These are phyloP conservation scores for Ilyonectria robusta DNA, from an alignment of 2,329 filamentous ascomycete genomes.

Conservation along the genomic window DNA sequence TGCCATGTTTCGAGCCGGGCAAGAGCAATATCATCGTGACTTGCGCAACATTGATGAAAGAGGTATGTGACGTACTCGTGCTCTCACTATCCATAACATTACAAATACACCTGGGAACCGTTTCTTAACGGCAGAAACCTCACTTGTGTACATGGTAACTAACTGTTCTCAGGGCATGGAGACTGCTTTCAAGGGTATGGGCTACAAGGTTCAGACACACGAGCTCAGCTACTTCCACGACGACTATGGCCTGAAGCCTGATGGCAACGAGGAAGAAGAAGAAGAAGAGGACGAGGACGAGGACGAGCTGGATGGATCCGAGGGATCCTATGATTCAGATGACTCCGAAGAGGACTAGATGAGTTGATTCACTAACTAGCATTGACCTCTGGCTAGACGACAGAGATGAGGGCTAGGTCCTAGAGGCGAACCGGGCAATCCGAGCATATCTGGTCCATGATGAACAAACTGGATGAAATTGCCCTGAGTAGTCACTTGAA, in stretches of 20 bases:
- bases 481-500: slow-evolving; percentile 22
- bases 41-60: slow-evolving; percentile 86
- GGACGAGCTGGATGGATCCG: slow-evolving; percentile 51
- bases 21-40: slow-evolving; percentile 90
- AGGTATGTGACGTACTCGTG: slow-evolving; percentile 70
- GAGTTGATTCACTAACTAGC: slow-evolving; percentile 1
- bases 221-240: slow-evolving; percentile 87
- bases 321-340: slow-evolving; percentile 50
- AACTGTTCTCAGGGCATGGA: slow-evolving; percentile 73
- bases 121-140: neutral
- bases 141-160: slow-evolving; percentile 2
- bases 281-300: slow-evolving; percentile 62
- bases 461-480: neutral
- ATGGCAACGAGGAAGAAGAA: slow-evolving; percentile 70
- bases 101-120: neutral
- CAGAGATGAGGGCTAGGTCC: slow-evolving; percentile 12
- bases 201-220: slow-evolving; percentile 84
- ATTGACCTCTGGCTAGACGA: slow-evolving; percentile 16
- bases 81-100: neutral
- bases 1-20: slow-evolving; percentile 84
- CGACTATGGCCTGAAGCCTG: slow-evolving; percentile 85
- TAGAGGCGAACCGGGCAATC: slow-evolving; percentile 17
- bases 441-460: slow-evolving; percentile 2
- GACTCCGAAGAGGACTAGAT: slow-evolving; percentile 48
- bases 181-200: slow-evolving; percentile 79